A percentile compares a stretch with the other conserved stretches of the same genome.
Conservation (phyloP, 768 basidiomycete genomes). For the Tricholoma sp. region DNA sequence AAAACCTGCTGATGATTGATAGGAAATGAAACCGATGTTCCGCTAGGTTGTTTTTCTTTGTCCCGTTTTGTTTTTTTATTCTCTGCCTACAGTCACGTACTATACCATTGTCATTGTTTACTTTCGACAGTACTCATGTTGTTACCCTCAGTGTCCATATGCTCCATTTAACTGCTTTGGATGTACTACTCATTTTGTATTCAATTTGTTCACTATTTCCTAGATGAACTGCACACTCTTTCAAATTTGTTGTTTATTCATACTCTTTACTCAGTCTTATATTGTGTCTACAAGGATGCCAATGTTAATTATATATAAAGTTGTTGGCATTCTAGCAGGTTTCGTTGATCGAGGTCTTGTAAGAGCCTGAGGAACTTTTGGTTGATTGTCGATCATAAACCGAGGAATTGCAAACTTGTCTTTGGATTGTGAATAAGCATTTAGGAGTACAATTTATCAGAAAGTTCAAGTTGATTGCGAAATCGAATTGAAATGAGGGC, state of each 20-base stretch:
- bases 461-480: no score
- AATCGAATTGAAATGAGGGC: no score
- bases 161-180: not conserved
- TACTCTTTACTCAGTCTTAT: no score
- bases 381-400: no score
- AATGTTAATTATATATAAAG: no score
- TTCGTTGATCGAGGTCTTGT: no score
- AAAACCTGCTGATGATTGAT: constrained; percentile 26
- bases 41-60: not conserved
- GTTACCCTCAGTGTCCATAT: not conserved
- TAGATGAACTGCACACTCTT: not conserved
- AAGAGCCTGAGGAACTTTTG: no score
- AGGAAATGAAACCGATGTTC: not conserved
- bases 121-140: not conserved
- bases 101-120: not conserved
- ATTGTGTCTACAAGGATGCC: no score
- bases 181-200: not conserved
- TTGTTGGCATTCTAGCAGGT: no score
- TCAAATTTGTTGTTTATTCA: not conserved
- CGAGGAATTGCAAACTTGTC: no score
- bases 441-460: no score
- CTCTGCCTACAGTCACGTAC: not conserved
- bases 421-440: no score
- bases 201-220: not conserved
- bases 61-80: not conserved